Base-by-base conservation (phyloP, 305 asterid genomes). In the Galium porrigens region DNA sequence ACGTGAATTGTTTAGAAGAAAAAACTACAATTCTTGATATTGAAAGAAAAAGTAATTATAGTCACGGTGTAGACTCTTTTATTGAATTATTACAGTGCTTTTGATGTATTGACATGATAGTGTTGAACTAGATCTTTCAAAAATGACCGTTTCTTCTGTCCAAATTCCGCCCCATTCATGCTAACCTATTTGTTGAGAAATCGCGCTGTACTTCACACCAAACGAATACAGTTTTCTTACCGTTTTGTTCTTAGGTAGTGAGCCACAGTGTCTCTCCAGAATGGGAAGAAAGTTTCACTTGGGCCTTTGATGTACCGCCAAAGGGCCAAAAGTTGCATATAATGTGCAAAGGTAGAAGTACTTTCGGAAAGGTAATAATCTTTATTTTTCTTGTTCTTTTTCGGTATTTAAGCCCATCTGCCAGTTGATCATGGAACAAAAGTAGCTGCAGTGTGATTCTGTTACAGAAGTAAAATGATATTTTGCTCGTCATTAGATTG, bases 261-360 rank as follows among this genome's bases (percentile, higher is more conserved):
- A 79, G 73, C 81, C 85, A 81, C 68, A 81, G 62, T 77, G 73
- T 80, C 11, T 81, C 89, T 1, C 95, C 95, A n/a, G 94, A 87
- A 81, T 87, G 95, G 97, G 70, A 87, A 44, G 92, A 89, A 80
- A 80, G 73, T 55, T 89, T 89, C 81, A 81, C 90, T 29, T 89
- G 97, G 97, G 95, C 91, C 64, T 89, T 89, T 62, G 95, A 89
- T 66, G 84, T 82, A 41, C 97, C 97, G 27, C 97, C 97, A 1
- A 89, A 81, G 80, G 94, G 94, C 69, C 97, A 89, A 78, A 89
- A 87, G 89, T 74, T 89, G 56, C 84, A 81, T 64, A 80, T 89
- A 67, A 65, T 72, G 58, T 84, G 92, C 78, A 82, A 82, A 82
- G 83, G 81, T 84, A 89, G 67, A 80, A 87, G 77, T 75, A 80